Percentiles rank a stretch among this genome's conserved stretches.
Conservation (phyloP, 164 flowering plant species). For the Warburgia ugandensis region DNA sequence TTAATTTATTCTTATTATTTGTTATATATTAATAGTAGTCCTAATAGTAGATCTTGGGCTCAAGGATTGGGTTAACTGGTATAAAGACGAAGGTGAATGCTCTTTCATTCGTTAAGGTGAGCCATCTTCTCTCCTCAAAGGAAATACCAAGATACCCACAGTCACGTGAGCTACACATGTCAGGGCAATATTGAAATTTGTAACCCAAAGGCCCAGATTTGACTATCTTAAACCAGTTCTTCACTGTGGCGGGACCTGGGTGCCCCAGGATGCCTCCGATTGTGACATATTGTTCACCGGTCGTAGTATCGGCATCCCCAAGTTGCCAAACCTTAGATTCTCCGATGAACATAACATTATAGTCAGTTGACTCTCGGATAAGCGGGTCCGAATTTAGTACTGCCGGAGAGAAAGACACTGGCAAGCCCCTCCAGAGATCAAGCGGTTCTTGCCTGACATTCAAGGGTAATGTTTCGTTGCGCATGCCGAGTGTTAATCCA, state of each 20-base stretch:
- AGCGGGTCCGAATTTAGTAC: too few species aligned
- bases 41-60: neutral
- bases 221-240: constrained; percentile 3
- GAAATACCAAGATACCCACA: too few species aligned
- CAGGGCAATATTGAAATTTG: neutral
- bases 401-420: too few species aligned
- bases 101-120: neutral
- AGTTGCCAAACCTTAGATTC: too few species aligned
- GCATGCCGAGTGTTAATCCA: neutral
- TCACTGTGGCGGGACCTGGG: too few species aligned
- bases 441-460: neutral
- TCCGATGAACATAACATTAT: too few species aligned
- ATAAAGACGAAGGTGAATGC: neutral
- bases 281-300: neutral
- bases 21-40: neutral
- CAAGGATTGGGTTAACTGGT: too few species aligned
- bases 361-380: too few species aligned
- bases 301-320: neutral
- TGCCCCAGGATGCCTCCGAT: neutral
- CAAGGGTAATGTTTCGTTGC: neutral
- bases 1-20: too few species aligned
- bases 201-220: neutral
- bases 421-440: too few species aligned
- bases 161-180: neutral
- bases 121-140: too few species aligned